Evolutionary conservation across 2,329 filamentous ascomycete genomes (phyloP).

Genomic region (Phaeoacremonium minimum): DNA sequence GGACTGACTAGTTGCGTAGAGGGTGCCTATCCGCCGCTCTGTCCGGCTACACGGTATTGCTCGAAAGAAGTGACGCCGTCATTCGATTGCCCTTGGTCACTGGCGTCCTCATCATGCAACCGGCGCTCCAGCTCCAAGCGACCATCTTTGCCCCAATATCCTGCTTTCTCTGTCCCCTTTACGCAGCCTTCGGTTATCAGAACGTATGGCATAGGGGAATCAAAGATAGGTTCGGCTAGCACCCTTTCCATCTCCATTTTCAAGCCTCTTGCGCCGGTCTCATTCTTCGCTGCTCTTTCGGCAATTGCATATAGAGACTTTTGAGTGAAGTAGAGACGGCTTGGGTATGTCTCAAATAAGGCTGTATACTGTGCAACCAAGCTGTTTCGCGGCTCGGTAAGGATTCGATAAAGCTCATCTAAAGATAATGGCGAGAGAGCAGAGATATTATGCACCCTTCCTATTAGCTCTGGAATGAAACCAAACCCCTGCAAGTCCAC

Average conservation of each 20-base stretch:
- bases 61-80: slow-evolving; percentile 13
- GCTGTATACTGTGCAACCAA: slow-evolving; percentile 85
- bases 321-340: slow-evolving; percentile 77
- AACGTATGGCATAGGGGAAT: slow-evolving; percentile 72
- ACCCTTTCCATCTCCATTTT: slow-evolving; percentile 79
- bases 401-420: slow-evolving; percentile 71
- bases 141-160: slow-evolving; percentile 67
- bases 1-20: too few relatives aligned
- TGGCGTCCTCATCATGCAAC: slow-evolving; percentile 57
- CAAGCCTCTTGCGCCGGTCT: slow-evolving; percentile 74
- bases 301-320: slow-evolving; percentile 80
- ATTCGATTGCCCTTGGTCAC: slow-evolving; percentile 3
- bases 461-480: slow-evolving; percentile 92
- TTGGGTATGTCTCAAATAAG: slow-evolving; percentile 76
- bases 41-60: slow-evolving; percentile 23
- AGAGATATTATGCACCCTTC: slow-evolving; percentile 87
- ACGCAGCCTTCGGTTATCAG: slow-evolving; percentile 69
- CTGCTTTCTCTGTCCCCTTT: slow-evolving; percentile 52
- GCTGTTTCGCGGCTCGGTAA: slow-evolving; percentile 88
- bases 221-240: slow-evolving; percentile 76
- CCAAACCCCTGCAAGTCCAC: slow-evolving; percentile 79
- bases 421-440: slow-evolving; percentile 73
- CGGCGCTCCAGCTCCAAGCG: slow-evolving; percentile 65
- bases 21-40: slow-evolving; percentile 24
- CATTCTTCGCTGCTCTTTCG: slow-evolving; percentile 52